Conservation (phyloP, 352 stramenopile genomes). For the Thalassiosira mediterranea region DNA sequence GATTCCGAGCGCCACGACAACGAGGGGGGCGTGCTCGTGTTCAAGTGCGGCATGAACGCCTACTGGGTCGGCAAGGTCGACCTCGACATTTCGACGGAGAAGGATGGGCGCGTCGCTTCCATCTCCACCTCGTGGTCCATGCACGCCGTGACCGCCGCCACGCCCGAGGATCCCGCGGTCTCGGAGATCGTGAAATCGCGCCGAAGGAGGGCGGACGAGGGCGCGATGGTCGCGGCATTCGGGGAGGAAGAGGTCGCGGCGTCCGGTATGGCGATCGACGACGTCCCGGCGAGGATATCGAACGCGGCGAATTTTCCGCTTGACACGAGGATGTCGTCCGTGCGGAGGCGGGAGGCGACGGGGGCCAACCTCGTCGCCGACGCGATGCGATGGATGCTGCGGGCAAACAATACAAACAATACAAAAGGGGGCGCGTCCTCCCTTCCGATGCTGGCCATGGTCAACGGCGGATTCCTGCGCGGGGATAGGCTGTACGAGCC, state of each 20-base stretch:
- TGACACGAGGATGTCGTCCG: conserved; percentile 83
- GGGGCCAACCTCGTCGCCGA: conserved; percentile 87
- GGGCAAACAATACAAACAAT: conserved; percentile 14
- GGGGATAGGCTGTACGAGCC: conserved; percentile 86
- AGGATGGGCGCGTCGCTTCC: conserved; percentile 15
- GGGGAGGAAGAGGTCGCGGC: conserved; percentile 34
- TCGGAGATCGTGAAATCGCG: conserved; percentile 86
- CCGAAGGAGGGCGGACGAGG: conserved; percentile 80
- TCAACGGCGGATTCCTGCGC: conserved; percentile 90
- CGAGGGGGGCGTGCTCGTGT: conserved; percentile 80
- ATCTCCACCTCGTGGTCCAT: conserved; percentile 87
- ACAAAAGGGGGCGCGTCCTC: neutral
- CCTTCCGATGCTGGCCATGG: conserved; percentile 73
- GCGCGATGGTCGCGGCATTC: conserved; percentile 44
- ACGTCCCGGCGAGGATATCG: conserved; percentile 38
- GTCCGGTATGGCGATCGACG: conserved; percentile 31
- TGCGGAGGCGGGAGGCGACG: conserved; percentile 85
- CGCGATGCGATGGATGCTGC: conserved; percentile 82
- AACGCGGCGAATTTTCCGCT: conserved; percentile 49
- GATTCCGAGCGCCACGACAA: conserved; percentile 12
- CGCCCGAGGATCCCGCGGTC: conserved; percentile 75
- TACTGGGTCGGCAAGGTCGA: conserved; percentile 88
- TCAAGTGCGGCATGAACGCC: conserved; percentile 90
- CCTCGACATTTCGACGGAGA: conserved; percentile 67
- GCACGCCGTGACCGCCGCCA: conserved; percentile 81